Evolutionary conservation across 257 asterid species (phyloP), one percentile per base, ranked within the genome.

Genomic region (Plantago elongata): DNA sequence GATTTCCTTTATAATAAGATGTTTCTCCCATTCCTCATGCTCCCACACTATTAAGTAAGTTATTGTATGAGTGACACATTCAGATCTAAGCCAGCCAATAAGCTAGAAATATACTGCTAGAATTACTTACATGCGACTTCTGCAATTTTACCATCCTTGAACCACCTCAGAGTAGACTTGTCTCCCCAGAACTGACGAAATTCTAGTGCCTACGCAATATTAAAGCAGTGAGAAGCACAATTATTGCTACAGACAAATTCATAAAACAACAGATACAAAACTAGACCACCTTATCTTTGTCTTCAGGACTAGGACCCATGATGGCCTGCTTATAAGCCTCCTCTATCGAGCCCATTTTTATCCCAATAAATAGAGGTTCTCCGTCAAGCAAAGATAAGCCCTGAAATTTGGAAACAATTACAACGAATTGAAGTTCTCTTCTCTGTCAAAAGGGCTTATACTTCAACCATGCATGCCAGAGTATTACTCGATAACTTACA

Each of bases 141-240:
- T 68, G 96, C 90, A 76, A 93, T 87, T 79, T 73, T 83, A 65
- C 94, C 83, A 79, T 93, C 99, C 58, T 91, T 93, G 68, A 93
- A 93, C 83, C 82, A 80, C 77, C 97, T 77, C 49, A 89, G 84
- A 37, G 94, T 75, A 74, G 96, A 82, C 77, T 83, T 93, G 58
- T 89, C 99, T 43, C 99, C 99, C 99, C 99, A 93, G 75, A 89
- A 93, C 55, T 82, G 86, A 63, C 94, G 85, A 74, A 93, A 93
- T 76, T 82, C 95, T 57, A 76, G 54, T 68, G 99, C 99, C 99
- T 93, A 60, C n/a, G 64, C 45, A 73, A 61, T 51, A 68, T 37
- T 47, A 10, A 58, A 43, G 18, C 18, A 38, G 22, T 54, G 22
- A 65, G 71, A 52, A 58, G 48, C 17, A 22, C 44, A 51, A 13